A percentile compares a stretch with the other conserved stretches of the same genome.
These are phyloP conservation scores for Phaeosphaeriaceae sp. DNA, from an alignment of 2,329 filamentous ascomycete genomes.

Conservation along the genomic window DNA sequence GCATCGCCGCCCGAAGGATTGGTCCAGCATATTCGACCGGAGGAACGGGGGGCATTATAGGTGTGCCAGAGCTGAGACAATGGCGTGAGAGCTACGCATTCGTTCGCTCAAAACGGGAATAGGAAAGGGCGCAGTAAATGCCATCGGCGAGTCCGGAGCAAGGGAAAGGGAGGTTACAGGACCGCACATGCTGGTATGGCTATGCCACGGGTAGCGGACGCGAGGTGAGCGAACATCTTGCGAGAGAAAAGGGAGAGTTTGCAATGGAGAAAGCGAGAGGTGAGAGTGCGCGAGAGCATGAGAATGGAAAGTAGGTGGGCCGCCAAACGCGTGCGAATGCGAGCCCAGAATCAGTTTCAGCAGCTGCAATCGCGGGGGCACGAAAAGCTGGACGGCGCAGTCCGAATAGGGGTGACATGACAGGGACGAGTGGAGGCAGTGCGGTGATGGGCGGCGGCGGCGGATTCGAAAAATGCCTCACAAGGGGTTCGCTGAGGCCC, in stretches of 20 bases:
- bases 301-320: slow-evolving; percentile 7
- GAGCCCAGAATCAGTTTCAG: slow-evolving; percentile 6
- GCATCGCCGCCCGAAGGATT: slow-evolving; percentile 2
- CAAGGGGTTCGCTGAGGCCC: slow-evolving; percentile 11
- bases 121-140: slow-evolving; percentile 6
- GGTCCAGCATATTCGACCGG: slow-evolving; percentile 5
- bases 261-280: too few relatives aligned
- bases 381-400: slow-evolving; percentile 10
- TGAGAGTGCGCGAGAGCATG: slow-evolving; percentile 6
- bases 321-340: slow-evolving; percentile 10
- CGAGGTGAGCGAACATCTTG: background rate
- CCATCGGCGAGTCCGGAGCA: slow-evolving; percentile 7
- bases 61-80: slow-evolving; percentile 6
- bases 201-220: background rate
- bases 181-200: slow-evolving; percentile 2
- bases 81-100: slow-evolving; percentile 10
- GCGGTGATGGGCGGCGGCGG: slow-evolving; percentile 5
- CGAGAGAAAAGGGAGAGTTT: slow-evolving; percentile 8
- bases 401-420: slow-evolving; percentile 10
- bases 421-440: slow-evolving; percentile 8
- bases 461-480: slow-evolving; percentile 15
- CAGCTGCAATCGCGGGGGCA: slow-evolving; percentile 1
- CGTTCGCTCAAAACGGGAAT: slow-evolving; percentile 5
- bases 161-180: slow-evolving; percentile 1
- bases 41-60: slow-evolving; percentile 4